Percentiles rank a stretch among this genome's conserved stretches.
Conservation (phyloP, 306 rosid genomes). For the Gastrolobium villosum region DNA sequence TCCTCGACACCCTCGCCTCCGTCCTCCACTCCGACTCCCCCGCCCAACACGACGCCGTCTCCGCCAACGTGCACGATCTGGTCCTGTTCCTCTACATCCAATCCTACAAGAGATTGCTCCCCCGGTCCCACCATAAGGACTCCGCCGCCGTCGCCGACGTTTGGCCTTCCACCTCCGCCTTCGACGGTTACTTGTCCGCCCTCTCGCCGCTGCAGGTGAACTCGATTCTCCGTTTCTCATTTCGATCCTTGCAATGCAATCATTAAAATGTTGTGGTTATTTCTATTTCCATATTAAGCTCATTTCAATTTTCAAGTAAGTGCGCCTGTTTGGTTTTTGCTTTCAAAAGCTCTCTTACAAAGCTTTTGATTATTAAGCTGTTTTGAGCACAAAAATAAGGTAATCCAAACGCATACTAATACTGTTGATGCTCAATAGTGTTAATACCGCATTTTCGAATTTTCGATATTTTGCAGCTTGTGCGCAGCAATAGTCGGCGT, state of each 20-base stretch:
- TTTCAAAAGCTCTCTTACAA: not conserved
- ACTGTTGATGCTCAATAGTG: slow-evolving; percentile 20
- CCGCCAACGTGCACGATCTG: slow-evolving; percentile 83
- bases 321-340: not conserved
- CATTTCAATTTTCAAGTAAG: slow-evolving; percentile 32
- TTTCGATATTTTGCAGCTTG: slow-evolving; percentile 73
- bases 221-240: slow-evolving; percentile 35
- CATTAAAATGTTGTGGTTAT: slow-evolving; percentile 20
- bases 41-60: slow-evolving; percentile 57
- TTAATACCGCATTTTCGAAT: slow-evolving; percentile 24
- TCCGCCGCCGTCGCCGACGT: slow-evolving; percentile 94
- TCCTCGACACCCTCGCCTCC: slow-evolving; percentile 81
- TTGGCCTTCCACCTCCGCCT: slow-evolving; percentile 99
- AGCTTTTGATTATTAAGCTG: not conserved
- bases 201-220: slow-evolving; percentile 95
- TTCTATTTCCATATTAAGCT: slow-evolving; percentile 15
- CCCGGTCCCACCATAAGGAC: slow-evolving; percentile 92
- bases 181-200: slow-evolving; percentile 96
- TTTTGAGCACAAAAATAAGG: not conserved
- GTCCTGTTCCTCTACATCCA: slow-evolving; percentile 87
- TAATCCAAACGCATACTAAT: not conserved
- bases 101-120: slow-evolving; percentile 85
- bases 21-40: slow-evolving; percentile 76
- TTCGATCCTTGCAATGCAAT: slow-evolving; percentile 17
- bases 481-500: slow-evolving; percentile 94